Evolutionary conservation across 2,329 filamentous ascomycete species (phyloP).

Genomic region (Plectosphaerella cucumerina): DNA sequence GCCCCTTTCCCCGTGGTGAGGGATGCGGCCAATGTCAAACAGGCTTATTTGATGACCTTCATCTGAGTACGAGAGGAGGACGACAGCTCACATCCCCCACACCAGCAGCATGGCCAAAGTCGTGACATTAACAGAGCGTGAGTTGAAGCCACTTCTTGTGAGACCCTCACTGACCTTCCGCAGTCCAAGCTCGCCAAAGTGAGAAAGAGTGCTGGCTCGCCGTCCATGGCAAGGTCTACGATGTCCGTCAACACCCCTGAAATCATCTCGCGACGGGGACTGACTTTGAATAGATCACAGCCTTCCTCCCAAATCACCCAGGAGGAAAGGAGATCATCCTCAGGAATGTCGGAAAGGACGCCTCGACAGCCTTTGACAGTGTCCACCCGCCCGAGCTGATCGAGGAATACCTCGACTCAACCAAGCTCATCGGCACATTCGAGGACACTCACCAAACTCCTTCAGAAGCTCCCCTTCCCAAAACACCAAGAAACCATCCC

Average conservation of each 20-base stretch:
- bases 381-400: slow-evolving; percentile 78
- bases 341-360: slow-evolving; percentile 74
- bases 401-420: slow-evolving; percentile 67
- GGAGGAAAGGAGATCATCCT: slow-evolving; percentile 78
- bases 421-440: slow-evolving; percentile 65
- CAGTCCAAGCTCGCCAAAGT: slow-evolving; percentile 74
- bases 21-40: no score
- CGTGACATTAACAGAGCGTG: not conserved
- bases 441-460: slow-evolving; percentile 39
- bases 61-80: no score
- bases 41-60: no score
- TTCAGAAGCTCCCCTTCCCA: not conserved
- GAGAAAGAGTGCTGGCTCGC: slow-evolving; percentile 79
- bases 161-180: not conserved
- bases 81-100: no score
- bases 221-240: slow-evolving; percentile 78
- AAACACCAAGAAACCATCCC: slow-evolving; percentile 22
- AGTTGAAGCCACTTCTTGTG: no score
- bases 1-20: not conserved
- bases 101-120: not conserved
- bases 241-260: slow-evolving; percentile 48
- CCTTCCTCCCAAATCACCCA: slow-evolving; percentile 72
- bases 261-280: not conserved
- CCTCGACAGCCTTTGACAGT: slow-evolving; percentile 81
- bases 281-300: slow-evolving; percentile 28